Conservation (phyloP, 75 land plant genomes). For the Selaginella moellendorffii region DNA sequence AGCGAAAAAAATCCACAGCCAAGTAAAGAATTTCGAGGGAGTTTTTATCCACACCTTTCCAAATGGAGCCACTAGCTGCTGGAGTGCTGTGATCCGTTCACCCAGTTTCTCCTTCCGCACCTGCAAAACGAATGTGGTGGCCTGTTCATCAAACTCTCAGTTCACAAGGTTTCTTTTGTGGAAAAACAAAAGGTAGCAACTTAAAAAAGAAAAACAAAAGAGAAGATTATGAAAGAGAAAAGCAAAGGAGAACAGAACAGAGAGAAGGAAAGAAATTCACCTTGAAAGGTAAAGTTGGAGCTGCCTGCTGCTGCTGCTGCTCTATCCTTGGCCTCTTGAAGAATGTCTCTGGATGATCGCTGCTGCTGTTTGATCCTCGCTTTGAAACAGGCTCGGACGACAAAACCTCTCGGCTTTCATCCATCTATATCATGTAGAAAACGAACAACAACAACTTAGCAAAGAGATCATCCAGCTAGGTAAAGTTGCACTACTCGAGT, state of each 20-base stretch:
- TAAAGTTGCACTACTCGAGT: no score
- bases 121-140: constrained; percentile 16
- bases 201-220: no score
- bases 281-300: constrained; percentile 1
- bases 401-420: background rate
- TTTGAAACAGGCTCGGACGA: background rate
- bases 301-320: background rate
- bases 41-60: constrained; percentile 32
- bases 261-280: background rate
- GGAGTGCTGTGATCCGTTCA: constrained; percentile 40
- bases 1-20: background rate
- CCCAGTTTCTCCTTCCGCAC: constrained; percentile 62
- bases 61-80: constrained; percentile 51
- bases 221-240: background rate
- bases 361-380: background rate
- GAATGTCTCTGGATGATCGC: background rate
- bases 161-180: background rate
- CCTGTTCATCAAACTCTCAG: background rate
- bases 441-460: no score
- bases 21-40: background rate
- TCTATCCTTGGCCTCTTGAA: background rate
- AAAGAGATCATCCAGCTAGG: no score
- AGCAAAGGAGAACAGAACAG: background rate
- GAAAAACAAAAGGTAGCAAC: no score
- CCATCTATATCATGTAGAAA: background rate